A percentile compares a stretch with the other conserved stretches of the same genome.
phyloP scores from a whole-genome alignment of 306 rosid species.

The Lathyrus aphaca region DNA sequence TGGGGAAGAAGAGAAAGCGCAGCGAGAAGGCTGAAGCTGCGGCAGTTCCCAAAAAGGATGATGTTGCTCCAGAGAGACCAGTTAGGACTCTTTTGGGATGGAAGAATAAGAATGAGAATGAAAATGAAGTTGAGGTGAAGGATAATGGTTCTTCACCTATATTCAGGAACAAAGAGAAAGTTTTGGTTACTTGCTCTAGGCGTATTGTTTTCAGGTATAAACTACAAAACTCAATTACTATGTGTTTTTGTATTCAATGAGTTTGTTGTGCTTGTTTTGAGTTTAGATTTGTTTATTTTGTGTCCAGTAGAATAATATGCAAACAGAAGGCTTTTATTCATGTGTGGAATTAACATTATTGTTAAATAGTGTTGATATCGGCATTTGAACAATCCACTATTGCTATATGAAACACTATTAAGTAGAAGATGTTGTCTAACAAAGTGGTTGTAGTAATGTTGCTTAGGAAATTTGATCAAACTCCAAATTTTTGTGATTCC shows the following conservation, averaged over 20 bases:
- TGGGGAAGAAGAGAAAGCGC: constrained; percentile 94
- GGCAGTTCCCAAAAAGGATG: constrained; percentile 55
- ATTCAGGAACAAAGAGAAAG: constrained; percentile 92
- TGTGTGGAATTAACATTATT: background rate
- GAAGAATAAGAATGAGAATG: constrained; percentile 58
- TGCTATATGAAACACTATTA: too few species aligned
- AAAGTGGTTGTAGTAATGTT: too few species aligned
- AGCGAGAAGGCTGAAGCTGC: constrained; percentile 46
- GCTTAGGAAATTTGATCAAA: too few species aligned
- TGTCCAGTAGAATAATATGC: background rate
- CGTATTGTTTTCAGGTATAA: constrained; percentile 78
- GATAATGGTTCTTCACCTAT: constrained; percentile 37
- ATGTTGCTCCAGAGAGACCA: constrained; percentile 73
- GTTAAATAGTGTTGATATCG: too few species aligned
- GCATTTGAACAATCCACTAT: too few species aligned
- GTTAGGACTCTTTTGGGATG: constrained; percentile 77
- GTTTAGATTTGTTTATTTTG: background rate
- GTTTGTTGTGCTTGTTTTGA: background rate
- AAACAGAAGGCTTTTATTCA: background rate
- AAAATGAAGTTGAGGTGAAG: constrained; percentile 36
- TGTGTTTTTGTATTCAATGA: background rate
- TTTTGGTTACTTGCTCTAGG: constrained; percentile 88
- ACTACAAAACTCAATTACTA: background rate
- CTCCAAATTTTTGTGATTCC: too few species aligned
- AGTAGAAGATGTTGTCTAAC: too few species aligned